phyloP scores from a whole-genome alignment of 139 green algal genomes.

The Trebouxia sp. region DNA sequence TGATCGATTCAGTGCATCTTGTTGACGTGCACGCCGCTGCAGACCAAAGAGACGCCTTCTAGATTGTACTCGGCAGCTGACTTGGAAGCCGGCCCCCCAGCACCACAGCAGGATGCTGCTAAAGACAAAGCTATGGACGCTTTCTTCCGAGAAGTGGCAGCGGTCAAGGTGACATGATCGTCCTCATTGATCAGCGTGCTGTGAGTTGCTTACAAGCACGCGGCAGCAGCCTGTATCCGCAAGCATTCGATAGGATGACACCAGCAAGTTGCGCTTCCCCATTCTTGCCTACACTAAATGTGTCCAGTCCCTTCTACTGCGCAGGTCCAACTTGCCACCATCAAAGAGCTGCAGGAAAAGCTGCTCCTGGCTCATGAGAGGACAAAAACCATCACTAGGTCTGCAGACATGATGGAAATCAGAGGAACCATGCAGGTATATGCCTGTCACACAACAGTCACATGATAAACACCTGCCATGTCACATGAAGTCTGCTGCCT shows the following conservation, averaged over 20 bases:
- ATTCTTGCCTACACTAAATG: not conserved
- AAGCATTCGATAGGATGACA: too few relatives aligned
- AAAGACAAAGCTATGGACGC: constrained; percentile 67
- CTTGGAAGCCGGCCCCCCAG: constrained; percentile 30
- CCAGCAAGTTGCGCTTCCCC: not conserved
- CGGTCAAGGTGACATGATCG: constrained; percentile 53
- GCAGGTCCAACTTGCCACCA: constrained; percentile 48
- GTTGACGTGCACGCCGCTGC: too few relatives aligned
- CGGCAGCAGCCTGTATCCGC: not conserved
- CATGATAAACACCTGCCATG: too few relatives aligned
- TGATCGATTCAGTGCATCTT: too few relatives aligned
- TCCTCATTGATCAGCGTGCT: too few relatives aligned
- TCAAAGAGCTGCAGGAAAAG: constrained; percentile 54
- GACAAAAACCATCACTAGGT: constrained; percentile 78
- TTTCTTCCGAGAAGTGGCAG: constrained; percentile 74
- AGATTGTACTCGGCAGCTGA: not conserved
- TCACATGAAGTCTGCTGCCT: too few relatives aligned
- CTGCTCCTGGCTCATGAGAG: constrained; percentile 70
- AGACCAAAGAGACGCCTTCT: not conserved
- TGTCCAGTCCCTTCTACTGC: not conserved
- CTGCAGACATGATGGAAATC: constrained; percentile 79
- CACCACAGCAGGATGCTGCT: constrained; percentile 28
- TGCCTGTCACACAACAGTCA: too few relatives aligned
- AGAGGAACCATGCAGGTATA: constrained; percentile 85
- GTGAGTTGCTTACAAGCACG: not conserved